Evolutionary conservation across 345 rosid genomes (phyloP), one percentile per base, ranked within the genome.

Genomic region (Orychophragmus violaceus): DNA sequence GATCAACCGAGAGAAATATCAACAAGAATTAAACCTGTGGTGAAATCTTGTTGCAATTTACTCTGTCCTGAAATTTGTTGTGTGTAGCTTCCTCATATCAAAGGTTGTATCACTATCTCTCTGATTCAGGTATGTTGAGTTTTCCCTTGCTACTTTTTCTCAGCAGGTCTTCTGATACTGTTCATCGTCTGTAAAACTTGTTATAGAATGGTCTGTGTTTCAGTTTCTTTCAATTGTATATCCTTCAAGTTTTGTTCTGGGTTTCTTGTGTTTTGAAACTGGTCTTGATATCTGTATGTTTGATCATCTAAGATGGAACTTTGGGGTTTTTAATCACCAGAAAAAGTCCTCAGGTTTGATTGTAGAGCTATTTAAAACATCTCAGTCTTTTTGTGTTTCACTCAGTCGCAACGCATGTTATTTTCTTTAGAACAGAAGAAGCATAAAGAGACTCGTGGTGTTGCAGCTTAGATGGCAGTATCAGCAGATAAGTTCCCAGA

Each of bases 391-490:
- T 27, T 1, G 28, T 21, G 53, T 60, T 28, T 25, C 10, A 23
- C 45, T 46, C 32, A 19, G 6, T 13, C 29, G 28, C 41, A 69
- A 21, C 12, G 24, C 33, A 28, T 50, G 17, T 60, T 50, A 32
- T 28, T 22, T 52, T 61, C 55, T 30, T 27, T 48, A 17, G 39
- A 49, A 27, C 16, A 65, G 29, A 64, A 48, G 28, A 58, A 25
- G 59, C 33, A 12, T 42, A 51, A 51, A 28, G 4, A 61, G 51
- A 52, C 22, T 32, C 29, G 54, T 37, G 61, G 61, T 64, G 45
- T 72, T 54, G 48, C 48, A 59, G 48, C 62, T 54, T 14, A 24
- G 32, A 86, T 84, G 89, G 83, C 78, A 50, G 66, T 64, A 46
- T 60, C 53, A 50, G 39, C 64, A 53, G 77, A 68, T 61, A 10